Percentiles rank a stretch among this genome's conserved stretches.
These are phyloP conservation scores for Pleurotus giganteus DNA, from an alignment of 768 basidiomycete species.

Conservation along the genomic window DNA sequence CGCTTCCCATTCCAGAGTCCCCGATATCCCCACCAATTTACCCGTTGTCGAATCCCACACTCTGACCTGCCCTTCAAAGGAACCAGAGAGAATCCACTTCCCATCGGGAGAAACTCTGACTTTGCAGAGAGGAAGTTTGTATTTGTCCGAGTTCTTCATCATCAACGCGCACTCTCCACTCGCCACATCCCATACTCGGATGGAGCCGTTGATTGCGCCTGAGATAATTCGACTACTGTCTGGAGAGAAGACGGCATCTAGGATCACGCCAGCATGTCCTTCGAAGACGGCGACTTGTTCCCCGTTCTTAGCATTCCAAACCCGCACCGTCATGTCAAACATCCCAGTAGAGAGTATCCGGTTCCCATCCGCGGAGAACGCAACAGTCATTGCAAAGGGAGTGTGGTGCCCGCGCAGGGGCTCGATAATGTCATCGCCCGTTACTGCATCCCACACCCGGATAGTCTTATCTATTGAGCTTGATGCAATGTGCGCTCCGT, in stretches of 20 bases:
- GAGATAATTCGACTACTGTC: too few relatives aligned
- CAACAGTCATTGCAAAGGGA: too few relatives aligned
- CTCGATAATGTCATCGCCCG: background rate
- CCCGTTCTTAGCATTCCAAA: conserved; percentile 23
- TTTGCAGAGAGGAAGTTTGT: background rate
- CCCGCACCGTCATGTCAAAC: conserved; percentile 15
- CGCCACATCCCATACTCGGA: too few relatives aligned
- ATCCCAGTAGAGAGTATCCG: too few relatives aligned
- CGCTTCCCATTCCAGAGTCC: conserved; percentile 9
- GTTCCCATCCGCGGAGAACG: too few relatives aligned
- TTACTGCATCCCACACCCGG: conserved; percentile 8
- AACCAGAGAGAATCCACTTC: conserved; percentile 11
- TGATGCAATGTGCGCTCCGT: background rate
- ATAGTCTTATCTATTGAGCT: background rate
- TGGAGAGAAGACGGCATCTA: too few relatives aligned
- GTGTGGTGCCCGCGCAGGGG: conserved; percentile 1
- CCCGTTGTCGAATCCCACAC: conserved; percentile 16
- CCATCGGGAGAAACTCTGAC: conserved; percentile 12
- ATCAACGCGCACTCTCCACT: too few relatives aligned
- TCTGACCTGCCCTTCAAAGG: conserved; percentile 10
- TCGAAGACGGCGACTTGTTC: conserved; percentile 10
- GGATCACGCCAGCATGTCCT: background rate
- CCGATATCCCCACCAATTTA: background rate
- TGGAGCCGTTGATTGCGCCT: too few relatives aligned
- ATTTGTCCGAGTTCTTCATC: too few relatives aligned